Conservation (phyloP, 2,329 filamentous ascomycete species). For the Penicillium psychrosexuale region DNA sequence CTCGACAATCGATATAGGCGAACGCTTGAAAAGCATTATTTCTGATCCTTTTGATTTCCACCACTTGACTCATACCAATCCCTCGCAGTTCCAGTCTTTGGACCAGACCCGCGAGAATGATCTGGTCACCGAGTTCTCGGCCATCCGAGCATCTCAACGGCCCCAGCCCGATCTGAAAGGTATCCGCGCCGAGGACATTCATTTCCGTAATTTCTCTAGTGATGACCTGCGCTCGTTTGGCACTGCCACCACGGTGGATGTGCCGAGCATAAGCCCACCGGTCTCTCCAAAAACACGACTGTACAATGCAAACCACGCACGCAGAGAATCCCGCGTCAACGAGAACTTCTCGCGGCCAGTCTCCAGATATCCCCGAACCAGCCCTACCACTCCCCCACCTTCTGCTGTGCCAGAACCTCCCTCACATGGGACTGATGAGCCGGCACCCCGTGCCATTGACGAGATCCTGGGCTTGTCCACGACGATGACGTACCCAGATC, state of each 20-base stretch:
- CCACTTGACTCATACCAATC: constrained; percentile 59
- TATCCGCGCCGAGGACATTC: constrained; percentile 51
- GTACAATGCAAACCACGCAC: constrained; percentile 23
- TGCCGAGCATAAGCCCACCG: constrained; percentile 31
- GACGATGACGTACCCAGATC: constrained; percentile 31
- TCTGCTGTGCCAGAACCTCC: constrained; percentile 36
- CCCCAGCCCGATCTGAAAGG: constrained; percentile 51
- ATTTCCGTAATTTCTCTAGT: constrained; percentile 35
- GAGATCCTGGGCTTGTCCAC: constrained; percentile 38
- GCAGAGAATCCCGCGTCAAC: constrained; percentile 39
- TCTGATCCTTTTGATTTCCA: constrained; percentile 64
- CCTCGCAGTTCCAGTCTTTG: constrained; percentile 53
- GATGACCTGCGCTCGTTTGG: constrained; percentile 29
- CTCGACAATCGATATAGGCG: constrained; percentile 28
- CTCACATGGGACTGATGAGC: constrained; percentile 32
- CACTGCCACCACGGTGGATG: constrained; percentile 24
- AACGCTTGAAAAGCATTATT: constrained; percentile 50
- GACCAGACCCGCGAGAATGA: constrained; percentile 52
- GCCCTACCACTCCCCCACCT: constrained; percentile 41
- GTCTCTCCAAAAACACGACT: constrained; percentile 28
- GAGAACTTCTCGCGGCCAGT: constrained; percentile 58
- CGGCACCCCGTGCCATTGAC: constrained; percentile 41
- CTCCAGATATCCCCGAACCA: constrained; percentile 40
- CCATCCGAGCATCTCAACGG: constrained; percentile 52
- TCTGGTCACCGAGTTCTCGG: constrained; percentile 53